Percentiles rank a stretch among this genome's conserved stretches.
Conservation (phyloP, 192 early-diverging fungal genomes). For the Rhizoclosmatium globosum region DNA sequence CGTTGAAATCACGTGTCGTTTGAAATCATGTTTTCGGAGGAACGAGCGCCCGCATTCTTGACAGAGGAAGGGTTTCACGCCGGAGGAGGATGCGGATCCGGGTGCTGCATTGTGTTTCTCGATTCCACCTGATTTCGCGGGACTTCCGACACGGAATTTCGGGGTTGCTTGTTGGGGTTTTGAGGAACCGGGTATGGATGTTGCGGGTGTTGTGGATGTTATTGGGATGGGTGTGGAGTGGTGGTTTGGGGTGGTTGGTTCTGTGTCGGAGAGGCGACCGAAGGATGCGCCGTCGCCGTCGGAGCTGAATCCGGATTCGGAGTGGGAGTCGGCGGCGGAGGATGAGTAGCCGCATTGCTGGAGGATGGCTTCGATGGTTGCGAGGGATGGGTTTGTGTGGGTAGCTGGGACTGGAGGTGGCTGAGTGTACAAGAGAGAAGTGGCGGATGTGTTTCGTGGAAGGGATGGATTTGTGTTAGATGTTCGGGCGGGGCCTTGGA, state of each 20-base stretch:
- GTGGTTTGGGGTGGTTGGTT: no score
- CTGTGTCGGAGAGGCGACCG: no score
- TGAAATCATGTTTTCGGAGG: constrained; percentile 7
- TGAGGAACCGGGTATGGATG: neutral
- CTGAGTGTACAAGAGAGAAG: neutral
- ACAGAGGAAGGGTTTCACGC: constrained; percentile 6
- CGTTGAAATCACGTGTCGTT: constrained; percentile 5
- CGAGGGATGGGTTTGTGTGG: neutral
- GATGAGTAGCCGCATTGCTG: neutral
- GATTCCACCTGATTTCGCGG: neutral
- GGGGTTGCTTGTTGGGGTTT: neutral
- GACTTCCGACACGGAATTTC: neutral
- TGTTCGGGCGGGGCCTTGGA: neutral
- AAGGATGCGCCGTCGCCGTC: no score
- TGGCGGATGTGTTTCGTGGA: neutral
- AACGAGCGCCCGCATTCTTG: neutral
- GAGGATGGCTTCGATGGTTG: neutral
- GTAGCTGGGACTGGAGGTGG: neutral
- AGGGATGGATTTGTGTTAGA: neutral
- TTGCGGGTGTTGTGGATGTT: neutral
- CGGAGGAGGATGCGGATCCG: no score
- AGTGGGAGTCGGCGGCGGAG: no score
- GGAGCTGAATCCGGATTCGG: no score
- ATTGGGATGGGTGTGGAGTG: no score
- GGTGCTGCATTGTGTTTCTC: neutral